Percentiles rank a stretch among this genome's conserved stretches.
Evolutionary conservation across 805 yeast genomes (phyloP).

Genomic region (Jamesozyma spencerorum): DNA sequence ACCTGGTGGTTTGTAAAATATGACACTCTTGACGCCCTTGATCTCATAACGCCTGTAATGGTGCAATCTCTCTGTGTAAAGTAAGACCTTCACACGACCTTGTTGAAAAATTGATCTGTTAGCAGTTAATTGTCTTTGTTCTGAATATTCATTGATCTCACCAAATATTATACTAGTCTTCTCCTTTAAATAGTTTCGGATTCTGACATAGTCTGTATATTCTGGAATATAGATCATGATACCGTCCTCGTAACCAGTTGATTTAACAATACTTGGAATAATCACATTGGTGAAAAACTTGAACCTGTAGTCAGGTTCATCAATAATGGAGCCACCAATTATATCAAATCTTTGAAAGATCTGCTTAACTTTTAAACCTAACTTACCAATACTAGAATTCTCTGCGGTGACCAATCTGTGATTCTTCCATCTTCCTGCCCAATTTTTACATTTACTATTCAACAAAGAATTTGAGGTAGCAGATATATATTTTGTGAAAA

Average conservation of each 20-base stretch:
- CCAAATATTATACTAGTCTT: constrained; percentile 58
- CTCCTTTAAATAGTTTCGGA: constrained; percentile 51
- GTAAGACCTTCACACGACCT: constrained; percentile 53
- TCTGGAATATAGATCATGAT: constrained; percentile 73
- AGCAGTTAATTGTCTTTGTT: constrained; percentile 59
- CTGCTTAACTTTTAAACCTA: constrained; percentile 61
- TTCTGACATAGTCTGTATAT: constrained; percentile 74
- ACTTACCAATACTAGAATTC: constrained; percentile 49
- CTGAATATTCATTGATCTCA: constrained; percentile 74
- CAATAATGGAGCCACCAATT: constrained; percentile 36
- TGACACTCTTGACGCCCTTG: constrained; percentile 71
- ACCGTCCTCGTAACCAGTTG: constrained; percentile 60
- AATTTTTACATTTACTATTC: constrained; percentile 40
- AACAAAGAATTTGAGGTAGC: constrained; percentile 70
- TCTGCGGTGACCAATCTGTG: constrained; percentile 38
- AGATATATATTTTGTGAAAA: constrained; percentile 66
- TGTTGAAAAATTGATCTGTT: constrained; percentile 61
- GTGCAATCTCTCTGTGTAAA: constrained; percentile 93
- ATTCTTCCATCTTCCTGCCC: constrained; percentile 53
- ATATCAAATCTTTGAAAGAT: constrained; percentile 63
- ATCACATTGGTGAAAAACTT: constrained; percentile 66
- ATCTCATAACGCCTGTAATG: constrained; percentile 81
- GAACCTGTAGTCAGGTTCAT: constrained; percentile 78
- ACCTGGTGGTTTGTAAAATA: constrained; percentile 77
- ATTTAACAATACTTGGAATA: constrained; percentile 59